Percentiles rank a stretch among this genome's conserved stretches.
These are phyloP conservation scores for Coniochaeta pulveracea DNA, from an alignment of 2,329 filamentous ascomycete species.

Conservation along the genomic window DNA sequence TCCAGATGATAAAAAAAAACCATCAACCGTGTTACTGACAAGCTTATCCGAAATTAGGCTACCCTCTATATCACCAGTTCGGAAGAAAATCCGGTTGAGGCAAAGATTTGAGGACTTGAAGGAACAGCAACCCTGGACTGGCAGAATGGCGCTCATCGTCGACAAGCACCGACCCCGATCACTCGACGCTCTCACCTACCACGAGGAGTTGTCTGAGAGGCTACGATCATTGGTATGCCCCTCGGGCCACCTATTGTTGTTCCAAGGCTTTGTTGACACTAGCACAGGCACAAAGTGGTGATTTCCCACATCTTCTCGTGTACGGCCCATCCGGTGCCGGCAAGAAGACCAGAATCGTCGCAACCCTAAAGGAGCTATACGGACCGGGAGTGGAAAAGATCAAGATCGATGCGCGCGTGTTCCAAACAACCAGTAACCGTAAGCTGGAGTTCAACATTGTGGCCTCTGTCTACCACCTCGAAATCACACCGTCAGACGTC, in stretches of 20 bases:
- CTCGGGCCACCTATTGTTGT: not conserved
- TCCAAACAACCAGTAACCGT: slow-evolving; percentile 89
- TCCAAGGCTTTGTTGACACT: slow-evolving; percentile 7
- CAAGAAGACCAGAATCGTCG: slow-evolving; percentile 95
- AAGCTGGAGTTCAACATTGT: slow-evolving; percentile 99
- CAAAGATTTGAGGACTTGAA: too few relatives aligned
- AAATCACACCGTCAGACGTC: slow-evolving; percentile 95
- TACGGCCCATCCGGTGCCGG: slow-evolving; percentile 94
- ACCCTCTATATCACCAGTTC: not conserved
- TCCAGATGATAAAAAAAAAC: not conserved
- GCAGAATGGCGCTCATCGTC: slow-evolving; percentile 54
- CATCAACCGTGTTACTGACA: not conserved
- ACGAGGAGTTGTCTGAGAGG: slow-evolving; percentile 76
- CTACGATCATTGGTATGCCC: slow-evolving; percentile 68
- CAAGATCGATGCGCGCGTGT: slow-evolving; percentile 95
- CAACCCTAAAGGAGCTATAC: slow-evolving; percentile 89
- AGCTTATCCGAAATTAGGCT: not conserved
- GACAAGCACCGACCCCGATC: slow-evolving; percentile 64
- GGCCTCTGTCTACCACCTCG: slow-evolving; percentile 90
- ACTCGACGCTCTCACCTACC: slow-evolving; percentile 73
- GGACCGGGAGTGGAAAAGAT: slow-evolving; percentile 98
- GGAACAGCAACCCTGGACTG: not conserved
- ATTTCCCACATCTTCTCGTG: slow-evolving; percentile 94
- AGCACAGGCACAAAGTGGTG: slow-evolving; percentile 78
- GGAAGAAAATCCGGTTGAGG: not conserved